Conservation (phyloP, 805 yeast genomes). For the Nakazawaea pomicola region DNA sequence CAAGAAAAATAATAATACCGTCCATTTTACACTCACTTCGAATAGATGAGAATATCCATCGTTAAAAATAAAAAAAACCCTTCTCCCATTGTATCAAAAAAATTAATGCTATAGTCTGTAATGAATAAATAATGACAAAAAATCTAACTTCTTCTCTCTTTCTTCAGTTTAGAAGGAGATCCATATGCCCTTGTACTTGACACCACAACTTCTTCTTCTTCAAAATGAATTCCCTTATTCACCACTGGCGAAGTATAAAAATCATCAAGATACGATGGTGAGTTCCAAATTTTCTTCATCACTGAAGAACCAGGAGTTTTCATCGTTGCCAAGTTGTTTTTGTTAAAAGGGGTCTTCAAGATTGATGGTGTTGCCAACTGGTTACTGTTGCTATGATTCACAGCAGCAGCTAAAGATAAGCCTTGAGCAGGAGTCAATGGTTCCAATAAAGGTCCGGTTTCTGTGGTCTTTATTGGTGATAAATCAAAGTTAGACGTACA, state of each 20-base stretch:
- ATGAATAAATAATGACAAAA: background rate
- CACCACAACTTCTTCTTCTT: conserved; percentile 11
- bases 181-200: conserved; percentile 9
- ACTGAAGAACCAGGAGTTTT: conserved; percentile 27
- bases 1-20: too few relatives aligned
- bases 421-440: conserved; percentile 50
- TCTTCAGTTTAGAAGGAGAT: conserved; percentile 8
- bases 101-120: too few relatives aligned
- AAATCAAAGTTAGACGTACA: conserved; percentile 60
- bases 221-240: conserved; percentile 4
- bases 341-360: conserved; percentile 25
- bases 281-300: conserved; percentile 53
- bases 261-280: conserved; percentile 64
- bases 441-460: conserved; percentile 62
- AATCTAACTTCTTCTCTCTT: background rate
- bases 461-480: conserved; percentile 52
- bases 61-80: too few relatives aligned
- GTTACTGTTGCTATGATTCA: conserved; percentile 5
- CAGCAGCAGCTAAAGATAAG: background rate
- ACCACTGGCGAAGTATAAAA: conserved; percentile 49
- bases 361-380: conserved; percentile 16
- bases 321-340: conserved; percentile 15
- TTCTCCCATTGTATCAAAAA: too few relatives aligned
- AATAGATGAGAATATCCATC: too few relatives aligned
- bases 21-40: too few relatives aligned